Base-by-base conservation (phyloP, 257 asterid species). In the Nicotiana sylvestris region DNA sequence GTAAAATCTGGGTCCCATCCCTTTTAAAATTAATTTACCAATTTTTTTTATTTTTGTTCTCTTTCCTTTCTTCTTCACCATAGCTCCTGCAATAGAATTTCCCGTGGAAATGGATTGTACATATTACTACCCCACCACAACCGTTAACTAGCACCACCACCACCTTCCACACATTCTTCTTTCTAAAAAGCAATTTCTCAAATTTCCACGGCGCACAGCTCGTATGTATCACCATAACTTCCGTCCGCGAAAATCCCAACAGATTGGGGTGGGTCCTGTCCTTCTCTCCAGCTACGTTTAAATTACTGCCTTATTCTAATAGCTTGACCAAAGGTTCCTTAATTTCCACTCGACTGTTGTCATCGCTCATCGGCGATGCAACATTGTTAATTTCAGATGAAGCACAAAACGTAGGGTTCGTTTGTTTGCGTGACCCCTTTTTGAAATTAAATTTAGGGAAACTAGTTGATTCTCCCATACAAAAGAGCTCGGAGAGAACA, bases 201-300 rank as follows among this genome's bases (percentile, higher is more conserved):
- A 91, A 94, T 76, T 96, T 96, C 97, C 99, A 94, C 33, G 84
- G 84, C 80, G 91, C 90, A 76, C 85, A 94, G 89, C 99, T 95
- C 29, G 98, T 94, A 83, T 95, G 98, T 4, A 95, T 95, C 58
- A 95, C 95, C 32, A 92, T 89, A 2, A 95, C 99, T 87, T 94
- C 99, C 1, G 97, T 92, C 69, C 90, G 85, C 2, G 99, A 94
- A 81, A 92, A 95, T n/a, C 95, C 97, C 7, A 89, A 81, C 83
- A 92, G 84, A 86, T 81, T 85, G n/a, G 37, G 83, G 69, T 86
- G 86, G 39, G 84, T 21, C 21, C 0, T 21, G 81, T 85, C 92
- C 78, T 78, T 88, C 49, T 86, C 91, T 72, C 80, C 91, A 33
- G 58, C 83, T 29, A 78, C 58, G 30, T 60, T 70, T 46, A 79